A percentile compares a stretch with the other conserved stretches of the same genome.
Evolutionary conservation across 371 early-diverging fungal species (phyloP).

Genomic region (Mortierella sp.): DNA sequence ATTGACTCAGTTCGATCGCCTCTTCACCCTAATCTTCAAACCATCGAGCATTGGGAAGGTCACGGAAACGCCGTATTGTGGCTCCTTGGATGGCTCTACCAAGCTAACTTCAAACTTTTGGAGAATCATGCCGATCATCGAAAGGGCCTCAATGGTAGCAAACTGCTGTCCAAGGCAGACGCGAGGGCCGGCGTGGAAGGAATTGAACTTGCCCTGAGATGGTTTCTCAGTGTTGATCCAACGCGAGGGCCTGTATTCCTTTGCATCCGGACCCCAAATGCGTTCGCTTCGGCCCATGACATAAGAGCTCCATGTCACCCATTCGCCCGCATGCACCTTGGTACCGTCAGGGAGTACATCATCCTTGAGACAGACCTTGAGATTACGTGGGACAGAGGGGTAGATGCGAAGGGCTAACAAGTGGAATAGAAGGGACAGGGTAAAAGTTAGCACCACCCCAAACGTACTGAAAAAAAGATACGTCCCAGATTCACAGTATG

Average conservation of each 20-base stretch:
- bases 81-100: slow-evolving; percentile 37
- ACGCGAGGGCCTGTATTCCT: slow-evolving; percentile 69
- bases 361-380: slow-evolving; percentile 65
- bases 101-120: slow-evolving; percentile 56
- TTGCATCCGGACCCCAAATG: slow-evolving; percentile 73
- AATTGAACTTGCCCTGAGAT: slow-evolving; percentile 46
- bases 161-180: slow-evolving; percentile 62
- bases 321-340: slow-evolving; percentile 59
- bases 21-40: slow-evolving; percentile 13
- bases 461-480: no score
- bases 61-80: slow-evolving; percentile 55
- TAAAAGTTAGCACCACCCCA: no score
- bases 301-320: slow-evolving; percentile 61
- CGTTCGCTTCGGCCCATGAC: slow-evolving; percentile 63
- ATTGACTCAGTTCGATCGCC: neutral
- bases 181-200: slow-evolving; percentile 63
- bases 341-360: slow-evolving; percentile 73
- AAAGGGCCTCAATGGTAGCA: slow-evolving; percentile 62
- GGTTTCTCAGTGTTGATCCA: slow-evolving; percentile 58
- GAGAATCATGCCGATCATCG: slow-evolving; percentile 57
- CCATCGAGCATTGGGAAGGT: slow-evolving; percentile 64
- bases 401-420: slow-evolving; percentile 21
- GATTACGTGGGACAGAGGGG: slow-evolving; percentile 4
- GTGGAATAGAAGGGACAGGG: neutral
- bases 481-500: no score